Percentiles rank a stretch among this genome's conserved stretches.
Conservation (phyloP, 2,329 filamentous ascomycete genomes). For the Fusarium begoniae region DNA sequence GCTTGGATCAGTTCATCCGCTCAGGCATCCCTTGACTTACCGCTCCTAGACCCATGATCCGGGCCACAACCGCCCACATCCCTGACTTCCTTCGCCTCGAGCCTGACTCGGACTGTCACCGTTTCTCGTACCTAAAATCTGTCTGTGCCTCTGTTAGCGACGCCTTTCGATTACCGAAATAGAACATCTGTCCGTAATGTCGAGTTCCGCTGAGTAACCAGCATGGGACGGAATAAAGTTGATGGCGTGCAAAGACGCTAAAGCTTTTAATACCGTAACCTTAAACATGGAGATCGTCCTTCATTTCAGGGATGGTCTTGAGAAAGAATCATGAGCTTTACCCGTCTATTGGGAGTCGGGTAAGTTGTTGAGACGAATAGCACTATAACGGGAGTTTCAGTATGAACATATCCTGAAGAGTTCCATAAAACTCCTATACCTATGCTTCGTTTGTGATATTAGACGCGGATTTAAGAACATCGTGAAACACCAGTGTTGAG, state of each 20-base stretch:
- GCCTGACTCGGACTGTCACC: conserved; percentile 10
- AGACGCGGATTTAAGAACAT: background rate
- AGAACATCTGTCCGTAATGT: background rate
- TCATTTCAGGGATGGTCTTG: background rate
- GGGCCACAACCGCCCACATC: background rate
- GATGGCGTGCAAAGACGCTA: background rate
- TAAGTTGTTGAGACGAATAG: background rate
- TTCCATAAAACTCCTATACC: background rate
- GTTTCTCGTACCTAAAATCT: conserved; percentile 10
- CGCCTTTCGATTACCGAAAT: conserved; percentile 29
- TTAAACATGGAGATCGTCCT: background rate
- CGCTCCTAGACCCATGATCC: conserved; percentile 19
- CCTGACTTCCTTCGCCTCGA: background rate
- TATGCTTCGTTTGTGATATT: background rate
- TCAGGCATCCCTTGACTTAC: conserved; percentile 1
- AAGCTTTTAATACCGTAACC: background rate
- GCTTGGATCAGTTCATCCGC: conserved; percentile 34
- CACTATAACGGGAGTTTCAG: background rate
- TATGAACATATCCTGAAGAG: background rate
- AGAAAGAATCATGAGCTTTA: background rate
- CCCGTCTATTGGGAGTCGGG: background rate
- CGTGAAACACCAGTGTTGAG: background rate
- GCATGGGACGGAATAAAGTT: background rate
- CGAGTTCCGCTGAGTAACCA: background rate
- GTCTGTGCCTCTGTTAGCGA: background rate